Evolutionary conservation across 805 yeast species (phyloP), one percentile per base, ranked within the genome.

Genomic region (Saturnispora mendoncae): DNA sequence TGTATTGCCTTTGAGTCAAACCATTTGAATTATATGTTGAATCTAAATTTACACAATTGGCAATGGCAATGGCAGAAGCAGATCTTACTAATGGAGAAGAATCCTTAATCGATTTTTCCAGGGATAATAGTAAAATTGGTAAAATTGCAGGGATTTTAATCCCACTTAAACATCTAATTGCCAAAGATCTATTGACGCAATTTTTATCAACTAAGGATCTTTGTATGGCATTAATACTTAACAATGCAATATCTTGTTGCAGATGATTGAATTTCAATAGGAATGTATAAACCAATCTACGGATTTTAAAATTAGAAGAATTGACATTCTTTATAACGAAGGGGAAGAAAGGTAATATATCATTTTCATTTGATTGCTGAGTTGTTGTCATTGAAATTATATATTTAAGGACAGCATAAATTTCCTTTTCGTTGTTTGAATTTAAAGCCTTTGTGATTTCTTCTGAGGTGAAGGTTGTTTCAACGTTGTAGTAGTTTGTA

Each of bases 201-300:
- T 71, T 72, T 49, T 76, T 76, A 51, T 86, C 95, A 8, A 71
- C 66, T 23, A 90, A 62, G 1, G 85, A 71, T 60, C 84, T 86
- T 58, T 92, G 98, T 37, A 92, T 83, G 1, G 97, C 84, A 59
- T 92, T 92, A 49, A 92, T 84, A 1, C 95, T 78, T 35, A 92
- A 67, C 17, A 92, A 69, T 2, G 97, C 92, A n/a, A 84, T 72
- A 57, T 88, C 95, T 8, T 92, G 95, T 50, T 85, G 88, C 42
- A 68, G 60, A 47, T 85, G 94, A 19, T 95, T 92, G 57, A 76
- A 86, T 42, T 83, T 69, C 33, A 79, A 64, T 37, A 92, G 62
- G 51, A 84, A 85, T 1, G 81, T 68, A 60, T 84, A 76, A 2
- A 87, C 95, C 56, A 90, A 68, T 50, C 80, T 76, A 45, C 84